These are phyloP conservation scores for Cystobasidium onofrii DNA, from an alignment of 768 basidiomycete species.

Conservation along the genomic window DNA sequence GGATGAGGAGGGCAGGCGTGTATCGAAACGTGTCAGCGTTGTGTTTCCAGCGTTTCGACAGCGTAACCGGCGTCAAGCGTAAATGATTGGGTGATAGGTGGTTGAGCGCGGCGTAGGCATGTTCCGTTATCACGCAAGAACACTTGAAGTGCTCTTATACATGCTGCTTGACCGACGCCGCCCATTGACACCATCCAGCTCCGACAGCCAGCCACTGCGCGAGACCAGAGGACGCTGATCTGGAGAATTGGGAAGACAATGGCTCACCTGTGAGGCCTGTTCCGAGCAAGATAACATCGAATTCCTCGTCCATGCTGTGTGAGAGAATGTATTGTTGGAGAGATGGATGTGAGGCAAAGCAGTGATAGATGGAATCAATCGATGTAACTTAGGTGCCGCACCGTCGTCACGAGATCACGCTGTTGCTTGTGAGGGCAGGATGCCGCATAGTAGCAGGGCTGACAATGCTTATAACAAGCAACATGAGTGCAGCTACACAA, in stretches of 20 bases:
- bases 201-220: not conserved
- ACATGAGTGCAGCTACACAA: no score
- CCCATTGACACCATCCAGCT: not conserved
- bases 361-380: not conserved
- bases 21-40: not conserved
- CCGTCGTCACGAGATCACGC: no score
- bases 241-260: not conserved
- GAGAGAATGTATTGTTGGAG: not conserved
- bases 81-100: no score
- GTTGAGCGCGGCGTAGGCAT: no score
- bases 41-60: no score
- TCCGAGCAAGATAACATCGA: conserved; percentile 61
- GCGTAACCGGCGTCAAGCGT: no score
- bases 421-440: no score
- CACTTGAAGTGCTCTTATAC: not conserved
- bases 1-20: not conserved
- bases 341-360: not conserved
- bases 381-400: no score
- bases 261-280: conserved; percentile 69
- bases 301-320: conserved; percentile 89
- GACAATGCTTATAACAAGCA: no score
- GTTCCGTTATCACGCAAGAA: not conserved
- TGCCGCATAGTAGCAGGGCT: no score
- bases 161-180: not conserved
- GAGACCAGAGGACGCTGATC: no score